phyloP scores from a whole-genome alignment of 345 rosid species.

The Gynandropsis gynandra region DNA sequence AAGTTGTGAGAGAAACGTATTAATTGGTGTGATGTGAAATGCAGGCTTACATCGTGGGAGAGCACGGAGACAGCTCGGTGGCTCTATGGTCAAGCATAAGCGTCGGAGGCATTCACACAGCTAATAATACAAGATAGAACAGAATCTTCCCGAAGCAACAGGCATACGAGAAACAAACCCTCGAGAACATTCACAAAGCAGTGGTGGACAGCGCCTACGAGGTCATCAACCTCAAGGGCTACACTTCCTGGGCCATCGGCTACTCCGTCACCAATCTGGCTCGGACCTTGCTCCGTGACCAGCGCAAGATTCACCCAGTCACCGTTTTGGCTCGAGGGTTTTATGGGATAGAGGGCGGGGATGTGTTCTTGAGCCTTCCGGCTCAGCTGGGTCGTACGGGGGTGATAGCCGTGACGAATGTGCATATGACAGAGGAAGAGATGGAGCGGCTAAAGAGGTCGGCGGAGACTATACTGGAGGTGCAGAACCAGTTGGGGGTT shows the following conservation, averaged over 20 bases:
- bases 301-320: slow-evolving; percentile 85
- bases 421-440: slow-evolving; percentile 73
- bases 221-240: slow-evolving; percentile 79
- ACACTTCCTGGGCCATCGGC: slow-evolving; percentile 98
- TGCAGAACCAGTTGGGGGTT: slow-evolving; percentile 62
- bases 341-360: slow-evolving; percentile 58
- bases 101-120: slow-evolving; percentile 61
- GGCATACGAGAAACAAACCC: slow-evolving; percentile 73
- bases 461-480: slow-evolving; percentile 56
- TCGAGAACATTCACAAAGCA: slow-evolving; percentile 65
- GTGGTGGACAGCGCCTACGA: slow-evolving; percentile 71
- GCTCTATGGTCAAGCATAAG: slow-evolving; percentile 96
- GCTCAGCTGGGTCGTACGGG: slow-evolving; percentile 71
- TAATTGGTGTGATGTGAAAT: background rate
- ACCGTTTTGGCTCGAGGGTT: slow-evolving; percentile 83
- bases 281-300: slow-evolving; percentile 64
- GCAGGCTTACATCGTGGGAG: slow-evolving; percentile 81
- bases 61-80: slow-evolving; percentile 96
- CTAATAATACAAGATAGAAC: too few species aligned
- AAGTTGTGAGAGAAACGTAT: too few species aligned
- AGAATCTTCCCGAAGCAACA: too few species aligned
- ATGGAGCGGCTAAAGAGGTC: slow-evolving; percentile 48
- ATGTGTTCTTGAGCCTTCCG: slow-evolving; percentile 86
- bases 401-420: slow-evolving; percentile 65
- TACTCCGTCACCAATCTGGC: slow-evolving; percentile 84